phyloP scores from a whole-genome alignment of 805 yeast genomes.

The Helenozyma rhizophorensis region DNA sequence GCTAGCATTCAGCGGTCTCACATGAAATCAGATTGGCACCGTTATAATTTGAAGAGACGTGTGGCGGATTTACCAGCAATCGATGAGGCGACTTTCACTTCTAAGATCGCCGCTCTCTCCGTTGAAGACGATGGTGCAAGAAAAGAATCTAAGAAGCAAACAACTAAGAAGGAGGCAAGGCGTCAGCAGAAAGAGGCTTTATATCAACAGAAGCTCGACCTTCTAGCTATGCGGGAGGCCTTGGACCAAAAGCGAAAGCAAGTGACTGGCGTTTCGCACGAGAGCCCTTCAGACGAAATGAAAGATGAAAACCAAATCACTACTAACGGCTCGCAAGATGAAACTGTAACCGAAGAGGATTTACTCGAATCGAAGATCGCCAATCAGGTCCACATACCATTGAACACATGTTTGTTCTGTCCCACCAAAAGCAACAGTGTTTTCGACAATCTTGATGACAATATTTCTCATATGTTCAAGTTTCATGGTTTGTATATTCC shows the following conservation, averaged over 20 bases:
- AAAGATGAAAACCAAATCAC: neutral
- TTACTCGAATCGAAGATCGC: slow-evolving; percentile 42
- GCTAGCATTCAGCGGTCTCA: slow-evolving; percentile 38
- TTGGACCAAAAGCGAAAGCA: too few species aligned
- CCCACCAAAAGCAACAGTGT: slow-evolving; percentile 29
- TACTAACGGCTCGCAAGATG: neutral
- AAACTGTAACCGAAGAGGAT: slow-evolving; percentile 30
- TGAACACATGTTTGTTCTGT: slow-evolving; percentile 50
- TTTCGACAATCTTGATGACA: slow-evolving; percentile 38
- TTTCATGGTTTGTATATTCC: slow-evolving; percentile 87
- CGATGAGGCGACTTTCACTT: slow-evolving; percentile 19
- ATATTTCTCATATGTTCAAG: slow-evolving; percentile 68
- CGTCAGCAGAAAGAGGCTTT: slow-evolving; percentile 47
- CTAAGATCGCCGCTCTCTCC: slow-evolving; percentile 19
- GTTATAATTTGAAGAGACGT: slow-evolving; percentile 41
- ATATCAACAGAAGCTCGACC: slow-evolving; percentile 43
- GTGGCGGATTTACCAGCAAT: slow-evolving; percentile 33
- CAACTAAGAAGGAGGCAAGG: slow-evolving; percentile 46
- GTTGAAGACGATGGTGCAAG: slow-evolving; percentile 10
- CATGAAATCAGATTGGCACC: slow-evolving; percentile 45
- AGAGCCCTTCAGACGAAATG: neutral
- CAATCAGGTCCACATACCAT: slow-evolving; percentile 44
- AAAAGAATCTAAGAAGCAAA: slow-evolving; percentile 17
- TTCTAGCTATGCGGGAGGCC: slow-evolving; percentile 29
- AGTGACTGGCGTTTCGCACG: too few species aligned